Evolutionary conservation across 2,329 filamentous ascomycete genomes (phyloP).

Genomic region (Sphaerostilbella broomeana): DNA sequence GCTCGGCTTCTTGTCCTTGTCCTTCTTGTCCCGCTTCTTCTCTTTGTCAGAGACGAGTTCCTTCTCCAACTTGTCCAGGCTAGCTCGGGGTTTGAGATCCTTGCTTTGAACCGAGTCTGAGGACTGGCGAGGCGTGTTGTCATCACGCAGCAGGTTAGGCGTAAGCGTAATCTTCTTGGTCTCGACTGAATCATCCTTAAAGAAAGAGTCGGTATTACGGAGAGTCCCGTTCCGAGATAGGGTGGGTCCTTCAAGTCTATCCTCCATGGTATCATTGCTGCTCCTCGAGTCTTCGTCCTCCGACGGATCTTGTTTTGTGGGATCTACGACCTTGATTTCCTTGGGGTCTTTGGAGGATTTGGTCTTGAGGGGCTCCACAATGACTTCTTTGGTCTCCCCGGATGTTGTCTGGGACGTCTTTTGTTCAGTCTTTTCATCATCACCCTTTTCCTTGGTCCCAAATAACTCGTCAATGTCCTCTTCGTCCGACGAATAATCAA

Average conservation of each 20-base stretch:
- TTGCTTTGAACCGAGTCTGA: slow-evolving; percentile 32
- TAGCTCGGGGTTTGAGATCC: slow-evolving; percentile 53
- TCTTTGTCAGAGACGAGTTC: slow-evolving; percentile 59
- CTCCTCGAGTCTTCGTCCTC: slow-evolving; percentile 34
- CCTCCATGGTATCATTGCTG: slow-evolving; percentile 62
- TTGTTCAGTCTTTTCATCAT: slow-evolving; percentile 25
- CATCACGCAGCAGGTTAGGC: slow-evolving; percentile 83
- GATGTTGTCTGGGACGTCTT: slow-evolving; percentile 24
- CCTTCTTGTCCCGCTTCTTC: slow-evolving; percentile 69
- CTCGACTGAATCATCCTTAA: slow-evolving; percentile 90
- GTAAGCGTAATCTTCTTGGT: slow-evolving; percentile 97
- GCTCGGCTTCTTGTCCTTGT: slow-evolving; percentile 60
- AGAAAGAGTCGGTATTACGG: slow-evolving; percentile 91
- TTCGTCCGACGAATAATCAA: slow-evolving; percentile 79
- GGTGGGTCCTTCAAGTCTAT: slow-evolving; percentile 43
- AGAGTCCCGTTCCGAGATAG: slow-evolving; percentile 80
- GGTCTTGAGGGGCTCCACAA: slow-evolving; percentile 50
- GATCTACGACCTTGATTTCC: slow-evolving; percentile 32
- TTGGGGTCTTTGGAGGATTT: slow-evolving; percentile 38
- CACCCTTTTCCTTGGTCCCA: slow-evolving; percentile 29
- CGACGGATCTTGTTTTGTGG: slow-evolving; percentile 26
- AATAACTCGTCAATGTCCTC: slow-evolving; percentile 43
- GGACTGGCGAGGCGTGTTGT: slow-evolving; percentile 53
- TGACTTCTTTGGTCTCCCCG: slow-evolving; percentile 40
- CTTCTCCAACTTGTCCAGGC: slow-evolving; percentile 62